These are phyloP conservation scores for Auxenochlorella pyrenoidosa DNA, from an alignment of 139 green algal genomes.

Conservation along the genomic window DNA sequence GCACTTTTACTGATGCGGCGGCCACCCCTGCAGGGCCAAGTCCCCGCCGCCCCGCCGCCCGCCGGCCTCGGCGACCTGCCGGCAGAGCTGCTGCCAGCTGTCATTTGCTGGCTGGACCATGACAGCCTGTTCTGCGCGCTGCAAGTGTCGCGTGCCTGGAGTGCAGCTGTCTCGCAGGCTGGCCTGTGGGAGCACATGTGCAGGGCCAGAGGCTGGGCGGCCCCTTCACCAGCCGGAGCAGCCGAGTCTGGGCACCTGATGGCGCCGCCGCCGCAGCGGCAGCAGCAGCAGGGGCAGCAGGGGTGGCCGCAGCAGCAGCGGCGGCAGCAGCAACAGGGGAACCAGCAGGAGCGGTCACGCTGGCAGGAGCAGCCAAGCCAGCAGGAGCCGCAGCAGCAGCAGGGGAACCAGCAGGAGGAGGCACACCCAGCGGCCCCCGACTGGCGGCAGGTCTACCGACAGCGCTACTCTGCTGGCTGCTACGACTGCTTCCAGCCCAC, in stretches of 20 bases:
- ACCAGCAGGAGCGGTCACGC: background rate
- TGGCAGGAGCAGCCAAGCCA: background rate
- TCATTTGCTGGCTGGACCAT: conserved; percentile 12
- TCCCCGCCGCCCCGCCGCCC: background rate
- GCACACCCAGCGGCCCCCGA: background rate
- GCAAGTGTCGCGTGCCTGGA: conserved; percentile 9
- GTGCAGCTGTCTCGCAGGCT: background rate
- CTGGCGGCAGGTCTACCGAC: conserved; percentile 16
- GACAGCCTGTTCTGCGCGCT: conserved; percentile 23
- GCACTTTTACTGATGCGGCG: background rate
- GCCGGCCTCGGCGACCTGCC: background rate
- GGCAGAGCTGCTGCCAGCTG: background rate
- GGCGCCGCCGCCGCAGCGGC: background rate
- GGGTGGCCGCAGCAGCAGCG: background rate
- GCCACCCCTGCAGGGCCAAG: background rate
- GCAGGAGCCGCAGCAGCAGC: background rate
- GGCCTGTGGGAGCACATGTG: conserved; percentile 17
- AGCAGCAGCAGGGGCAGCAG: background rate
- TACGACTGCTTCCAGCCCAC: conserved; percentile 36
- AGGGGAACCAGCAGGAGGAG: background rate
- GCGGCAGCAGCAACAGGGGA: background rate
- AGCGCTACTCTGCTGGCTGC: conserved; percentile 1
- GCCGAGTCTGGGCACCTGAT: background rate
- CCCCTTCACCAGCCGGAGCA: background rate
- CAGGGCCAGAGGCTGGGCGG: background rate